Base-by-base conservation (phyloP, 116 monocot species). In the Cymodocea nodosa region DNA sequence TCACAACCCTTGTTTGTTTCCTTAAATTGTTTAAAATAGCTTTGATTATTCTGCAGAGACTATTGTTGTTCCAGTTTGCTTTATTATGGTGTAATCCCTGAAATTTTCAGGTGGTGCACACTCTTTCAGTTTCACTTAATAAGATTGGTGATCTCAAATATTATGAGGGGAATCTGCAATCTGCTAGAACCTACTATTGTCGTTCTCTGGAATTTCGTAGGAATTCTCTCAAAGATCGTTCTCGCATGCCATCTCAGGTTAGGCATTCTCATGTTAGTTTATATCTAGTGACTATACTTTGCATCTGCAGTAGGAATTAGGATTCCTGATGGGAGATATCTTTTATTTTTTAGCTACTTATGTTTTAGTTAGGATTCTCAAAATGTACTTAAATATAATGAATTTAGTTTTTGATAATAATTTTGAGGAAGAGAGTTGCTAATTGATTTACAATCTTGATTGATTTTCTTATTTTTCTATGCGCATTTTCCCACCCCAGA, bases 111-210 rank as follows among this genome's bases (percentile, higher is more conserved):
- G 71, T 90, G 69, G 90, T 87, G 44, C 95, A 95, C 68, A 90
- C 95, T 1, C 78, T 90, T 4, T 95, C 90, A 49, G 95, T 95
- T 78, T 95, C 95, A 50, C 81, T 95, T 61, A 95, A 95, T 78
- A 95, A 95, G 79, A 78, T 95, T 56, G 95, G 95, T 66, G 95
- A 95, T 67, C 87, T 95, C 23, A 83, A 66, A 52, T 95, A 95
- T 40, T 95, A 95, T 70, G 85, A 76, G 70, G 87, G 87, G 40
- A 80, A 95, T 60, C 76, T 95, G 58, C 71, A 85, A 71, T 85
- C 95, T 62, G 90, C 95, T 49, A 90, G 80, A 80, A 79, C 74
- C 49, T 90, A 81, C 77, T 95, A 95, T 72, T 51, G 12, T 2
- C 76, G 81, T 50, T 87, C 95, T 65, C 74, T 95, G 71, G 78